Evolutionary conservation across 805 yeast species (phyloP), one percentile per base, ranked within the genome.

Genomic region (Blastobotrys mokoenaii): DNA sequence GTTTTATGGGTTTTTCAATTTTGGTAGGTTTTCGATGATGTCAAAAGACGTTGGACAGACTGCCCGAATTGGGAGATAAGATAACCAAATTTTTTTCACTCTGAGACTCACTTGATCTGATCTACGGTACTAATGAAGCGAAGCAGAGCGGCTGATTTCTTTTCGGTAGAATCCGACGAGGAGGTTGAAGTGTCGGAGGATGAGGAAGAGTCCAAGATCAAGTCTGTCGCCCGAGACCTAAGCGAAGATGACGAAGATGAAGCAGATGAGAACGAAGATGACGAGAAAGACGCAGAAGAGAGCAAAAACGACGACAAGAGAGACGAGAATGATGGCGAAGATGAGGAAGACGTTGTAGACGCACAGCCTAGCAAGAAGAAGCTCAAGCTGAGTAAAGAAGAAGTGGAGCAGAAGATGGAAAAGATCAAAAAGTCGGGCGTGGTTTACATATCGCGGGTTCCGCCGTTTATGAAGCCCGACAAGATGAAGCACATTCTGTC

Each of bases 381-480:
- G 16, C 15, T 12, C 41, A 45, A 6, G 29, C 34, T 17, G 45
- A 39, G 18, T 31, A 38, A 55, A 35, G 68, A 66, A 36, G 58
- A 70, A 55, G 47, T 58, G 41, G 58, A 62, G 39, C 56, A 65
- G 47, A 51, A 62, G 18, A 64, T 65, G 25, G 67, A 67, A 40
- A 73, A 76, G 52, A 66, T 80, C 34, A 78, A 80, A 46, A 80
- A 76, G 55, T 81, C 96, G 0, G 98, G 98, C 3, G 96, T 93
- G 1, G 82, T 95, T n/a, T 93, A 93, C 55, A 64, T 93, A 2
- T 88, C 97, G 0, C 76, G 82, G 41, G 76, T 93, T 8, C 98
- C 98, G 0, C 98, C 98, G 20, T 93, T 84, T 60, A 93, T 93
- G 98, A 89, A 89, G 61, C 97, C 98, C 1, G 77, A 82, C 1